Evolutionary conservation across 345 rosid genomes (phyloP).

Genomic region (Excoecaria cochinchinensis): DNA sequence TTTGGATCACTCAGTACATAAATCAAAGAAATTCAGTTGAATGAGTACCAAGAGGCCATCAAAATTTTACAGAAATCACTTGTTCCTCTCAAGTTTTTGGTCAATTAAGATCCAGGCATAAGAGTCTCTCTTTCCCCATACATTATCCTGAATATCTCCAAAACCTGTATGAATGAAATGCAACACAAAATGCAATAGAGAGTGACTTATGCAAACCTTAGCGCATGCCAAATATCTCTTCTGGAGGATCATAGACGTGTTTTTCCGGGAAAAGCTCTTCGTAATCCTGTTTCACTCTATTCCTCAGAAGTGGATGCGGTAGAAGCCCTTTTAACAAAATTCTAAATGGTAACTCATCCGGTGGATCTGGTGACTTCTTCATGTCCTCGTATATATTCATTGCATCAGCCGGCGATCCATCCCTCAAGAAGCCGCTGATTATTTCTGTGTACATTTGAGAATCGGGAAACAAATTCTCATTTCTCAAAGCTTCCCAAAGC

Average conservation of each 20-base stretch:
- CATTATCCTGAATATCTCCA: not conserved
- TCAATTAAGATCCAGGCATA: not conserved
- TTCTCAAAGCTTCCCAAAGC: constrained; percentile 75
- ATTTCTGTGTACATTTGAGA: constrained; percentile 84
- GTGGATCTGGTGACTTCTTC: constrained; percentile 89
- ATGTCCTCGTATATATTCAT: constrained; percentile 95
- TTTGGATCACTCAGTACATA: not conserved
- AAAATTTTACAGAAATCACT: not conserved
- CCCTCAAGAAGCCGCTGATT: constrained; percentile 75
- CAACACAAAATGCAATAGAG: not conserved
- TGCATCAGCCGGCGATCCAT: constrained; percentile 88
- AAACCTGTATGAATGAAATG: not conserved
- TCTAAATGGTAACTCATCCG: constrained; percentile 85
- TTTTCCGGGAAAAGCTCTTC: constrained; percentile 90
- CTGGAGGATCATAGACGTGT: constrained; percentile 86
- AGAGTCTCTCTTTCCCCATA: not conserved
- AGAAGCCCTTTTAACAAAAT: constrained; percentile 82
- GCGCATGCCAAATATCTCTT: constrained; percentile 74
- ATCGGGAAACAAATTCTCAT: constrained; percentile 77
- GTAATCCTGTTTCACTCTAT: constrained; percentile 84
- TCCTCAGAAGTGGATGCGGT: constrained; percentile 87
- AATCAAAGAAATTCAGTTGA: not conserved
- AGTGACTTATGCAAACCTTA: constrained; percentile 36
- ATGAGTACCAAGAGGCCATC: not conserved
- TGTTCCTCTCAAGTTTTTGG: not conserved